Base-by-base conservation (phyloP, 2,329 filamentous ascomycete genomes). In the Aureobasidium melanogenum region DNA sequence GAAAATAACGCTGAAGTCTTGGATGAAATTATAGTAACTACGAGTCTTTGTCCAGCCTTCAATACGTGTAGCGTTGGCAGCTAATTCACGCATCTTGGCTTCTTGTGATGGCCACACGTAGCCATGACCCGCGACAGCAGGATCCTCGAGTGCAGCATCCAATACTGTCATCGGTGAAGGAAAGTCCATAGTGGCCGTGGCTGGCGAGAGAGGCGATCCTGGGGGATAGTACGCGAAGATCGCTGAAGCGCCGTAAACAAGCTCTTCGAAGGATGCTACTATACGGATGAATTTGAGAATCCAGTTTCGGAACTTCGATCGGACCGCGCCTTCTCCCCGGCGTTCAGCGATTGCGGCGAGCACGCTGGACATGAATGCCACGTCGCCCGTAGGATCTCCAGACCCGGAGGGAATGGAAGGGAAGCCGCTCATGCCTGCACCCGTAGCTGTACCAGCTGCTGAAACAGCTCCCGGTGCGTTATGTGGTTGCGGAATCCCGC, bases 11-110 rank as follows among this genome's bases (percentile, higher is more conserved):
- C 71, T 69, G n/a, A 73, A 68, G 54, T 74, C 72, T 61, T 71
- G 71, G 65, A 97, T 93, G 71, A 91, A 97, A 66, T 89, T 91
- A 76, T 95, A 96, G 72, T 99, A 99, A 69, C 90, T 96, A 63
- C 94, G 83, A 1, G 94, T 97, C 65, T 91, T 95, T 67, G 94
- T 86, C 94, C 94, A 99, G 61, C 93, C 94, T 76, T 99, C 94
- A 64, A 99, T 95, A 61, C 94, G 83, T 62, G 89, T 91, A 50
- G 94, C 91, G 64, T 96, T 96, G 3, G 91, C 93, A 17, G 91
- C 89, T 39, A 99, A 82, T 75, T 99, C 94, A 68, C 87, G 88
- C 68, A 88, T 83, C 74, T 91, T 93, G 8, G 87, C 82, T 43
- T 80, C 78, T 61, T 97, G 91, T 68, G 96, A 90, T 3, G 88